phyloP scores from a whole-genome alignment of 345 rosid genomes.

The Eucalyptus pumila region DNA sequence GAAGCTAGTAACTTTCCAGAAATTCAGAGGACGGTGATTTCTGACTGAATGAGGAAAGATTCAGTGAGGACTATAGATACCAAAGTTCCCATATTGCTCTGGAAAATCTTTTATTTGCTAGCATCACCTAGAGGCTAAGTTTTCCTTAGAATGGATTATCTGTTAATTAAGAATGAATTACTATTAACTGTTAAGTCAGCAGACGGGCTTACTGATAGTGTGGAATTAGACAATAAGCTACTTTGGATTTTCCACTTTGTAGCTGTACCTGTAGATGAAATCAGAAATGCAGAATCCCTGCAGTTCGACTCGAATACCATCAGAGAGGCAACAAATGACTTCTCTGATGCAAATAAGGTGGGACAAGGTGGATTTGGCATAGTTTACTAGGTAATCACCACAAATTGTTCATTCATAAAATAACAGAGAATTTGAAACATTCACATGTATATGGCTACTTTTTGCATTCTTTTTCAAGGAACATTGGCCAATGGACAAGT shows the following conservation, averaged over 20 bases:
- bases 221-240: not conserved
- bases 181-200: not conserved
- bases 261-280: not conserved
- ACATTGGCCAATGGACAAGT: not conserved
- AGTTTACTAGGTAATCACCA: not conserved
- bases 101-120: not conserved
- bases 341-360: slow-evolving; percentile 1
- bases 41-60: not conserved
- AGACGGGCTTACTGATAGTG: not conserved
- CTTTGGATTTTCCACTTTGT: not conserved
- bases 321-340: slow-evolving; percentile 6
- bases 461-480: not conserved
- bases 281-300: not conserved
- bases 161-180: not conserved
- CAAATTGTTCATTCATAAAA: not conserved
- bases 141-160: not conserved
- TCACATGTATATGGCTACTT: not conserved
- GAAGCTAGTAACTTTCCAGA: not conserved
- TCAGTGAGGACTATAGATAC: not conserved
- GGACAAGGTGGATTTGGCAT: slow-evolving; percentile 2
- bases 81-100: not conserved
- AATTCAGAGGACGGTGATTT: not conserved
- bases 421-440: not conserved
- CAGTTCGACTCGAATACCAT: not conserved
- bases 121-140: not conserved